Evolutionary conservation across 2,329 filamentous ascomycete species (phyloP).

Genomic region (Pestalotiopsis sp.): DNA sequence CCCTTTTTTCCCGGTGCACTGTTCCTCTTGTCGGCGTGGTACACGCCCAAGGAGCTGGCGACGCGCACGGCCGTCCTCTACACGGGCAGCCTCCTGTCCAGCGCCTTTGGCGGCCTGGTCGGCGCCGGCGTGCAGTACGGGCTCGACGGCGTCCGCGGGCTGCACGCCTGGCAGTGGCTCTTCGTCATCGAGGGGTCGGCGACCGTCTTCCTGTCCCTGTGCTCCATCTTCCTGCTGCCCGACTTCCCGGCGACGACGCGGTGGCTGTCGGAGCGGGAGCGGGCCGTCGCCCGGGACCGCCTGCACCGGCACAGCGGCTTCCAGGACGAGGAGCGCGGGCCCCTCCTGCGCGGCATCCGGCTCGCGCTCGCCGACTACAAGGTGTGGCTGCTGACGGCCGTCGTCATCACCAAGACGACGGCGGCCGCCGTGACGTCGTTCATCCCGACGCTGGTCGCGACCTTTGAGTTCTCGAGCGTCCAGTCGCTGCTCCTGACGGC

Average conservation of each 20-base stretch:
- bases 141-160: conserved; percentile 55
- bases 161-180: conserved; percentile 53
- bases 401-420: conserved; percentile 21
- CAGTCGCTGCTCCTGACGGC: conserved; percentile 48
- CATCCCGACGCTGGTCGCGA: conserved; percentile 24
- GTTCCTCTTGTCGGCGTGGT: conserved; percentile 55
- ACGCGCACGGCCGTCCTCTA: conserved; percentile 58
- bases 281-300: conserved; percentile 22
- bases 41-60: conserved; percentile 65
- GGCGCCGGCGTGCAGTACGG: conserved; percentile 61
- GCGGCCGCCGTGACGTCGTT: conserved; percentile 15
- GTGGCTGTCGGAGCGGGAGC: conserved; percentile 23
- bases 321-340: conserved; percentile 23
- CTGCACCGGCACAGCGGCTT: conserved; percentile 22
- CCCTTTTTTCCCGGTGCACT: conserved; percentile 42
- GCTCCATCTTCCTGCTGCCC: conserved; percentile 25
- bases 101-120: conserved; percentile 65
- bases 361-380: conserved; percentile 18
- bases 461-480: conserved; percentile 16
- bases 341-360: conserved; percentile 17
- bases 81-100: conserved; percentile 64
- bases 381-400: conserved; percentile 21
- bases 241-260: conserved; percentile 22
- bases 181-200: conserved; percentile 23
- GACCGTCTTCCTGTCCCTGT: conserved; percentile 24